Evolutionary conservation across 73 alveolate species (phyloP).

Genomic region (Blepharisma japonicum): DNA sequence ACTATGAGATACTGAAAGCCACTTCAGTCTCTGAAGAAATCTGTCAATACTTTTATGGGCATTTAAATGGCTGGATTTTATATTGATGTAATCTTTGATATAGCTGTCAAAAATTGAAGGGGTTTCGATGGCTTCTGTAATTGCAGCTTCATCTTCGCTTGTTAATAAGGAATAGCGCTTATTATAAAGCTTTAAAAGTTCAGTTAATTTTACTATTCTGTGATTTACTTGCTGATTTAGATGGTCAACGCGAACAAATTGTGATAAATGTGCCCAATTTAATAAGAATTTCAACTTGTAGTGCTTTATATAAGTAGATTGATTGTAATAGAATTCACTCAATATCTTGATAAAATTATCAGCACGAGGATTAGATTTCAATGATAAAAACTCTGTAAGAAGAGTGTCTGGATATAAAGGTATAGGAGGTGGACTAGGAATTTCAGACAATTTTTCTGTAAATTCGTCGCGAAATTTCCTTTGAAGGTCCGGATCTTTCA

Average conservation of each 20-base stretch:
- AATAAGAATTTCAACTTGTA: not conserved
- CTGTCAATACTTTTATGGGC: too few relatives aligned
- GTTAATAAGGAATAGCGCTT: not conserved
- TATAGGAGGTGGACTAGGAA: not conserved
- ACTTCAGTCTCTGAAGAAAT: not conserved
- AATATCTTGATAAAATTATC: not conserved
- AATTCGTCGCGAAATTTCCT: not conserved
- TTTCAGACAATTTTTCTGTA: not conserved
- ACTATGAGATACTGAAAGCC: not conserved
- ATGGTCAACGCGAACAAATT: too few relatives aligned
- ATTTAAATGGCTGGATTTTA: not conserved
- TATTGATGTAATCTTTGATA: not conserved
- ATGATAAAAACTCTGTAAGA: not conserved
- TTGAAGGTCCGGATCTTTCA: slow-evolving; percentile 9
- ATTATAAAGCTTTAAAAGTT: not conserved
- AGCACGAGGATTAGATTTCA: not conserved
- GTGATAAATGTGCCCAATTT: not conserved
- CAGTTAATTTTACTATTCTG: not conserved
- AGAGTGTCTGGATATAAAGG: not conserved
- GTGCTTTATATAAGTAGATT: not conserved
- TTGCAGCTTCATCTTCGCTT: not conserved
- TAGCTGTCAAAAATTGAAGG: not conserved
- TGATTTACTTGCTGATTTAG: too few relatives aligned
- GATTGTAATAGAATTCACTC: not conserved
- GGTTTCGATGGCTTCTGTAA: not conserved